Evolutionary conservation across 2,329 filamentous ascomycete species (phyloP).

Genomic region (Massarina eburnea): DNA sequence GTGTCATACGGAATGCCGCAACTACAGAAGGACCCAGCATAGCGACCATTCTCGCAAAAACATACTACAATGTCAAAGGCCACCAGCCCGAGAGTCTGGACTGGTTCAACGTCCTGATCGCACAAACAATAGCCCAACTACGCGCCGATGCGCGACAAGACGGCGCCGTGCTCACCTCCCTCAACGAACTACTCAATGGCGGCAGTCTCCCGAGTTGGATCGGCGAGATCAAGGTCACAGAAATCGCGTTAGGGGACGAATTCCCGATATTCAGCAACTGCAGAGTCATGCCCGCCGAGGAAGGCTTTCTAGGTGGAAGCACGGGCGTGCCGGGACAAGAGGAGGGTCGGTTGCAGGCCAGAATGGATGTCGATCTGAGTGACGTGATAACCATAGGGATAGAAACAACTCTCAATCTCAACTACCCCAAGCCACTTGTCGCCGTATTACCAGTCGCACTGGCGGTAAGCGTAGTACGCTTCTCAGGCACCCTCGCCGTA

Average conservation of each 20-base stretch:
- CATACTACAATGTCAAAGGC: conserved; percentile 93
- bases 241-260: conserved; percentile 91
- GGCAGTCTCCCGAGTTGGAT: conserved; percentile 84
- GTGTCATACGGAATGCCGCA: conserved; percentile 49
- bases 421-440: conserved; percentile 87
- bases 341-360: conserved; percentile 80
- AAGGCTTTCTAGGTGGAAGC: conserved; percentile 58
- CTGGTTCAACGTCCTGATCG: conserved; percentile 98
- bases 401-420: conserved; percentile 90
- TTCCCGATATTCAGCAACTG: conserved; percentile 99
- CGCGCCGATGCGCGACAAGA: conserved; percentile 89
- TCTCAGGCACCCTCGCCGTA: conserved; percentile 91
- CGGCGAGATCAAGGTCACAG: conserved; percentile 89
- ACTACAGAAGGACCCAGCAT: conserved; percentile 71
- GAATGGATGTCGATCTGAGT: conserved; percentile 95
- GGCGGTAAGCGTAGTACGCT: conserved; percentile 87
- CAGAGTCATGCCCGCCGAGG: conserved; percentile 87
- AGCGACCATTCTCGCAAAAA: conserved; percentile 92
- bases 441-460: conserved; percentile 90
- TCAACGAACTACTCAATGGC: conserved; percentile 87
- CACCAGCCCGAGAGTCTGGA: conserved; percentile 96
- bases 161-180: conserved; percentile 81
- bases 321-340: conserved; percentile 54
- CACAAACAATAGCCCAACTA: conserved; percentile 95
- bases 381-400: conserved; percentile 94